These are phyloP conservation scores for Scortechinia acanthostroma DNA, from an alignment of 2,329 filamentous ascomycete species.

Conservation along the genomic window DNA sequence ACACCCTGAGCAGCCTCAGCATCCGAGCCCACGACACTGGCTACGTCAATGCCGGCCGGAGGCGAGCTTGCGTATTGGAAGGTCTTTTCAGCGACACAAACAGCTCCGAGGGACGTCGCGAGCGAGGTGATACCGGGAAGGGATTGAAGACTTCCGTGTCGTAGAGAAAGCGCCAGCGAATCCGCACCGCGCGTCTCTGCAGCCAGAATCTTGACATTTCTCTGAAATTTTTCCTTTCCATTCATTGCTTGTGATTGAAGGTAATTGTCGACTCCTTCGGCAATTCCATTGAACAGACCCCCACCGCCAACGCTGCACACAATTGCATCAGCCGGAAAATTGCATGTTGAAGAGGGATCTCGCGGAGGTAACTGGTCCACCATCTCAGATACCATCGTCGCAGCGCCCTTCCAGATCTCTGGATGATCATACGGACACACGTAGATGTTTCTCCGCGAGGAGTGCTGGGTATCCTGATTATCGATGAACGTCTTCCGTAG, in stretches of 20 bases:
- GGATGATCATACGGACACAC: constrained; percentile 66
- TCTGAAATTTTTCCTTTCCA: too few relatives aligned
- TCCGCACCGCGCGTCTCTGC: not conserved
- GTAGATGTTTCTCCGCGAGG: too few relatives aligned
- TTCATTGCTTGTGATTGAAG: too few relatives aligned
- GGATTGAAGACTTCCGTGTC: not conserved
- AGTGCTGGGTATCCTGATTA: too few relatives aligned
- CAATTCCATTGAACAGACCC: constrained; percentile 70
- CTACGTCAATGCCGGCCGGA: not conserved
- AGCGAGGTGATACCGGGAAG: not conserved
- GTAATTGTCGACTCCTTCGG: constrained; percentile 56
- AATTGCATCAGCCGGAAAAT: constrained; percentile 28
- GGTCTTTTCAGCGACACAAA: not conserved
- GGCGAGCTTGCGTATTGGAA: not conserved
- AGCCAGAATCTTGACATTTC: not conserved
- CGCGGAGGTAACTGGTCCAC: constrained; percentile 20
- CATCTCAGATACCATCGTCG: constrained; percentile 46
- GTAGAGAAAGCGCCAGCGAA: not conserved
- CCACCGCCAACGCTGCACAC: constrained; percentile 77
- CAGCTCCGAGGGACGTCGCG: not conserved
- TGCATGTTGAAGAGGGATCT: too few relatives aligned
- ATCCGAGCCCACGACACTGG: not conserved
- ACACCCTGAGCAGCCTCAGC: not conserved
- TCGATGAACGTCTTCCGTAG: constrained; percentile 48
- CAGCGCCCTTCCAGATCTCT: constrained; percentile 60